phyloP scores from a whole-genome alignment of 345 rosid species.

The Eucalyptus marginata region DNA sequence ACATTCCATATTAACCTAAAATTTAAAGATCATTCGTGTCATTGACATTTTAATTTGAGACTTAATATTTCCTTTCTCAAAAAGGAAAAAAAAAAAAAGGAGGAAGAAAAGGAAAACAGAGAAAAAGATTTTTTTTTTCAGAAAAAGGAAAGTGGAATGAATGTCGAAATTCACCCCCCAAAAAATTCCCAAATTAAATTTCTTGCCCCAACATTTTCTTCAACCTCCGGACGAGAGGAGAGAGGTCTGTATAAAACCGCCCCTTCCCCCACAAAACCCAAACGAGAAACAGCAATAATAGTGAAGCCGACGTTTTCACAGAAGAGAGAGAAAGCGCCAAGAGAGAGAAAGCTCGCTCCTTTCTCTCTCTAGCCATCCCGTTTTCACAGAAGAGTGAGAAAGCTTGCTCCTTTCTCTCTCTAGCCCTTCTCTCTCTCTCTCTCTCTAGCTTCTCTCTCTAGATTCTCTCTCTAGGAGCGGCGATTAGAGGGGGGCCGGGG shows the following conservation, averaged over 20 bases:
- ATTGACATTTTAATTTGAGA: no score
- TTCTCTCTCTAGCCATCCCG: not conserved
- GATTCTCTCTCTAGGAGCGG: not conserved
- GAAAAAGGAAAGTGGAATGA: not conserved
- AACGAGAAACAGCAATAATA: not conserved
- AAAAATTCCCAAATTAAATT: not conserved
- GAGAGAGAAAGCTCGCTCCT: not conserved
- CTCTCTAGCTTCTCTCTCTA: no score
- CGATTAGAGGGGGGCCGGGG: not conserved
- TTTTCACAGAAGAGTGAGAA: not conserved
- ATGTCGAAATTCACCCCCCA: not conserved
- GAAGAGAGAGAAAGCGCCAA: not conserved
- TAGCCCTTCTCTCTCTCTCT: not conserved
- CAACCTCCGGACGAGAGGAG: not conserved
- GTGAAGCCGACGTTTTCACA: not conserved
- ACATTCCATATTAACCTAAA: no score
- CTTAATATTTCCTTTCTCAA: not conserved
- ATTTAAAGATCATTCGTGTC: not conserved
- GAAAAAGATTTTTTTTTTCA: not conserved
- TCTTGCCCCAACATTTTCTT: not conserved
- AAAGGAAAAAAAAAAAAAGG: no score
- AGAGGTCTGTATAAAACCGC: not conserved
- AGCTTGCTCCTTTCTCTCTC: not conserved
- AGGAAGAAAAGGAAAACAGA: not conserved
- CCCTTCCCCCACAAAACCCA: not conserved